Evolutionary conservation across 805 yeast species (phyloP).

Genomic region (Phaffomyces opuntiae): DNA sequence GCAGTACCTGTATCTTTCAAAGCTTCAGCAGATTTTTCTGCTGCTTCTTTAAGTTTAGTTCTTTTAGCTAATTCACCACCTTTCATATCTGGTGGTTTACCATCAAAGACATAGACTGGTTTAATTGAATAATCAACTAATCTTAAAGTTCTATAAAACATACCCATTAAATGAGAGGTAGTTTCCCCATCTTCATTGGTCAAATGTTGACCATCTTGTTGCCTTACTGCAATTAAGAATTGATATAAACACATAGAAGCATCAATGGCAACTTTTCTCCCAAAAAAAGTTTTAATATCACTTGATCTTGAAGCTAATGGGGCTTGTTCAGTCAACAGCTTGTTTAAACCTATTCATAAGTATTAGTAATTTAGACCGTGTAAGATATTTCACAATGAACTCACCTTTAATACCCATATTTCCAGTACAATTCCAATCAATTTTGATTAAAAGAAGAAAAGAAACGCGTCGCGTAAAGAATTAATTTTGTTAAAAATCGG

Average conservation of each 20-base stretch:
- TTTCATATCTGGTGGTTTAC: slow-evolving; percentile 92
- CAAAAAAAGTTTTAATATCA: slow-evolving; percentile 82
- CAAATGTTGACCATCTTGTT: slow-evolving; percentile 91
- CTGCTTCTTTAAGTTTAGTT: slow-evolving; percentile 72
- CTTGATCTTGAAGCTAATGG: slow-evolving; percentile 70
- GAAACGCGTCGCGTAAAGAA: not conserved
- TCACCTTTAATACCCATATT: slow-evolving; percentile 46
- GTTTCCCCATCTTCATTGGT: slow-evolving; percentile 88
- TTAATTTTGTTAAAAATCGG: not conserved
- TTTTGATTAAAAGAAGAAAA: not conserved
- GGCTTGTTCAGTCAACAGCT: slow-evolving; percentile 82
- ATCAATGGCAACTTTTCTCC: slow-evolving; percentile 93
- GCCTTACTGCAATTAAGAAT: slow-evolving; percentile 92
- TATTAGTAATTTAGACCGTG: not conserved
- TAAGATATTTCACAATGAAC: slow-evolving; percentile 4
- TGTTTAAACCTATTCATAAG: slow-evolving; percentile 58
- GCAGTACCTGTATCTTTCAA: slow-evolving; percentile 74
- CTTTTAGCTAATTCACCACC: slow-evolving; percentile 91
- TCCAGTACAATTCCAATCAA: not conserved
- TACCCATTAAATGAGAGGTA: slow-evolving; percentile 90
- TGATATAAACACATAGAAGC: slow-evolving; percentile 97
- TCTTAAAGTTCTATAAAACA: slow-evolving; percentile 87
- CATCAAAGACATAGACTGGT: slow-evolving; percentile 96
- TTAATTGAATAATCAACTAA: slow-evolving; percentile 91
- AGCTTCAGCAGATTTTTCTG: slow-evolving; percentile 65